Conservation (phyloP, 495 filamentous ascomycete genomes). For the Coniosporium apollinis region DNA sequence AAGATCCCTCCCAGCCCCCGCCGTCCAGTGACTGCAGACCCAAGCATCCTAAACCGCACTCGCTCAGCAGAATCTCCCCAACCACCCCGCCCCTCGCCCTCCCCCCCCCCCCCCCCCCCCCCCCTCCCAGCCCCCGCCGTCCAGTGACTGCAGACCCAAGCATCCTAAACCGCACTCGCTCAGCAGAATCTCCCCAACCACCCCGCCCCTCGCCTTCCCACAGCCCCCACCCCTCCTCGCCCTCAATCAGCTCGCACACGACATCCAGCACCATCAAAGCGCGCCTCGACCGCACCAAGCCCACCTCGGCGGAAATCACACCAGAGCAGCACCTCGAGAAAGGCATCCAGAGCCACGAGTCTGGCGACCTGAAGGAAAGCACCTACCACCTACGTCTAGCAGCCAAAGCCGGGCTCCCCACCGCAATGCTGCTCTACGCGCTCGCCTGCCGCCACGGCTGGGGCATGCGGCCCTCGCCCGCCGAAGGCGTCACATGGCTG, state of each 20-base stretch:
- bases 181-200: conserved; percentile 6
- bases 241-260: too few species aligned
- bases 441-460: conserved; percentile 94
- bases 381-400: conserved; percentile 91
- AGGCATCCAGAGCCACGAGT: conserved; percentile 73
- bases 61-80: conserved; percentile 7
- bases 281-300: conserved; percentile 9
- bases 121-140: conserved; percentile 32
- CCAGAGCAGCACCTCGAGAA: conserved; percentile 77
- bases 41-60: conserved; percentile 3
- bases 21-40: background rate
- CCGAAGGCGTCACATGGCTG: conserved; percentile 80
- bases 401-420: conserved; percentile 68
- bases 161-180: conserved; percentile 4
- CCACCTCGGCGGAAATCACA: conserved; percentile 37
- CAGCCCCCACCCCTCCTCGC: conserved; percentile 33
- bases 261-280: conserved; percentile 17
- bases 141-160: conserved; percentile 7
- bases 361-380: conserved; percentile 67
- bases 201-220: conserved; percentile 1
- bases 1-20: background rate
- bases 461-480: conserved; percentile 85
- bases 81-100: conserved; percentile 1
- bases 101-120: conserved; percentile 31
- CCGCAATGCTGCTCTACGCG: conserved; percentile 89